Evolutionary conservation across 2,329 filamentous ascomycete species (phyloP).

Genomic region (Trichoderma asperellum): DNA sequence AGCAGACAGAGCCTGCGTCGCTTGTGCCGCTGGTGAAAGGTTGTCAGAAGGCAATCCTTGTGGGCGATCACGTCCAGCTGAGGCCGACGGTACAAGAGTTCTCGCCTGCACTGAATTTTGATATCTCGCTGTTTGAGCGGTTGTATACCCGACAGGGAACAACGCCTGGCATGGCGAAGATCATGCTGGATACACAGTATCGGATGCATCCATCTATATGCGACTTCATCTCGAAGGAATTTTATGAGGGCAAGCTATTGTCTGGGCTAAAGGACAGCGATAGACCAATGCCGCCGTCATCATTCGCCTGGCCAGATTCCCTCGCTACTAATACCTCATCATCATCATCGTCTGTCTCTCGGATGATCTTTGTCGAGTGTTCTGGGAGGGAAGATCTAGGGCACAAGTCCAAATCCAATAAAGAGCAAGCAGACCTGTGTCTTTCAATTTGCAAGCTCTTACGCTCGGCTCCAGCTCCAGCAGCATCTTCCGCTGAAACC

Average conservation of each 20-base stretch:
- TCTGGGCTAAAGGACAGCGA: conserved; percentile 38
- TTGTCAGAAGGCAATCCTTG: conserved; percentile 47
- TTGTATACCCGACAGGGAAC: conserved; percentile 38
- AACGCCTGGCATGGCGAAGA: conserved; percentile 34
- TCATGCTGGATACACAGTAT: conserved; percentile 52
- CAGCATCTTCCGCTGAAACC: not conserved
- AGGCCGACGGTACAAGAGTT: conserved; percentile 47
- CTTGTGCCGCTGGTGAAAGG: conserved; percentile 49
- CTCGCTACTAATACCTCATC: conserved; percentile 11
- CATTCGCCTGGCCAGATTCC: conserved; percentile 33
- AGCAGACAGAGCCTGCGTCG: conserved; percentile 49
- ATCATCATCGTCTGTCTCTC: not conserved
- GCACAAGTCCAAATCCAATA: conserved; percentile 46
- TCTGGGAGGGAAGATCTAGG: conserved; percentile 43
- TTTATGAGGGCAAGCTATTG: conserved; percentile 44
- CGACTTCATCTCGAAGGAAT: conserved; percentile 46
- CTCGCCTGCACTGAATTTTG: conserved; percentile 42
- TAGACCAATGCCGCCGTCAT: conserved; percentile 31
- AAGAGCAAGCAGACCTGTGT: conserved; percentile 45
- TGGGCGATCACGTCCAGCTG: conserved; percentile 53
- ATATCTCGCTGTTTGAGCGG: conserved; percentile 50
- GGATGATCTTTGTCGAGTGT: conserved; percentile 45
- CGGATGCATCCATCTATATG: conserved; percentile 49
- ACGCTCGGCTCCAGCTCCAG: not conserved
- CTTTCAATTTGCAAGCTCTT: conserved; percentile 41